Evolutionary conservation across 2,329 filamentous ascomycete genomes (phyloP), one percentile per base, ranked within the genome.

Genomic region (Amesomyces nigricolor): DNA sequence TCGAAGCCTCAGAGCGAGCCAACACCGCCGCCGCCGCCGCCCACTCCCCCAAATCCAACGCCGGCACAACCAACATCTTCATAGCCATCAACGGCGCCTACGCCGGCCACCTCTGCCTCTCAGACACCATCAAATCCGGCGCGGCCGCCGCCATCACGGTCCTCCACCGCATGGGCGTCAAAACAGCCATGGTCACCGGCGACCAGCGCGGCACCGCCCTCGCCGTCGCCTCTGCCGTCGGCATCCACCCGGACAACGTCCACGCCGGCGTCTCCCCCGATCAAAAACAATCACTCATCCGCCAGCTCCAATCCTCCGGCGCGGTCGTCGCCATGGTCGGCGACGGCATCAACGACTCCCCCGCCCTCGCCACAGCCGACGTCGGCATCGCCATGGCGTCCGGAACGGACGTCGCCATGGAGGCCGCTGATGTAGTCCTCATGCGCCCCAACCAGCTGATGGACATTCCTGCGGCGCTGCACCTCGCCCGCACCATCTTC

Each of bases 311-410:
- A 72, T 75, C 78, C 0, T 71, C 78, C 49, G 90, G 90, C 19
- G 51, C 52, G 3, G 77, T 87, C 48, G 89, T 97, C 26, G 94
- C 89, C 63, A 99, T 99, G 94, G 91, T 97, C 13, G 91, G 94
- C 51, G 94, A 99, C 70, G 94, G 94, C 42, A 96, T 99, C 79
- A 99, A 99, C 72, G 94, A 99, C 74, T 96, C 91, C 0, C 94
- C 94, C 0, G 94, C 94, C 0, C 82, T 99, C 10, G 94, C 91
- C 0, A 95, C 91, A 0, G 91, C 94, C 10, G 86, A 95, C 63
- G 85, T 97, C 29, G 94, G 94, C 61, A 96, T 99, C 63, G 91
- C 91, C 56, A 89, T 99, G 71, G 82, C 89, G 5, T 91, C 86
- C 7, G 94, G 94, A 54, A 97, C 94, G 0, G 94, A 97, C 68